These are phyloP conservation scores for Lentinula novae-zelandiae DNA, from an alignment of 1,284 basidiomycete species.

Conservation along the genomic window DNA sequence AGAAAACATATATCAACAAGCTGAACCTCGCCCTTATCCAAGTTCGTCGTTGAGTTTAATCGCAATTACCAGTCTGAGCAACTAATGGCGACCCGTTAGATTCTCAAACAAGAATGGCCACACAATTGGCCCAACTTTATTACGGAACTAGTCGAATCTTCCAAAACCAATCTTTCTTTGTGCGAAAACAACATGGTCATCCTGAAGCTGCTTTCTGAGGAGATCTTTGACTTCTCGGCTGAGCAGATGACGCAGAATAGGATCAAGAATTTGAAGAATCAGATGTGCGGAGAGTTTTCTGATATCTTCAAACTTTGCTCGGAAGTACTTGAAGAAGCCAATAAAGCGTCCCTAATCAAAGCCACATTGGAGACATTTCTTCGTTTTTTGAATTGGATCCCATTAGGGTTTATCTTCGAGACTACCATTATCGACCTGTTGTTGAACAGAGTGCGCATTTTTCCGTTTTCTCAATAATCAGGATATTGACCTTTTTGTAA, in stretches of 20 bases:
- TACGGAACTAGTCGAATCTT: conserved; percentile 95
- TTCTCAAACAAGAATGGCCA: conserved; percentile 99
- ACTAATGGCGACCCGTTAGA: conserved; percentile 46
- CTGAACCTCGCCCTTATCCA: conserved; percentile 95
- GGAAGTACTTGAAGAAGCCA: conserved; percentile 97
- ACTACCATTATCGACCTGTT: conserved; percentile 96
- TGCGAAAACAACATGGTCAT: conserved; percentile 99
- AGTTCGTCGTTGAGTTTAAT: conserved; percentile 40
- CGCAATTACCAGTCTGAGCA: neutral
- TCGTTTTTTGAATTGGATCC: conserved; percentile 99
- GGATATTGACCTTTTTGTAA: neutral
- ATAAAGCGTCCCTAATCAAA: conserved; percentile 93
- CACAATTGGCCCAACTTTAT: conserved; percentile 99
- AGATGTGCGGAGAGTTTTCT: conserved; percentile 96
- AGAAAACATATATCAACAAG: conserved; percentile 97
- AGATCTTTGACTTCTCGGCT: conserved; percentile 98
- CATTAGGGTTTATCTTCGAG: conserved; percentile 98
- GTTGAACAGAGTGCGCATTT: conserved; percentile 72
- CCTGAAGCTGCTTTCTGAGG: conserved; percentile 94
- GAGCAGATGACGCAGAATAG: conserved; percentile 99
- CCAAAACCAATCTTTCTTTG: conserved; percentile 92
- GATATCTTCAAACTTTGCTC: conserved; percentile 96
- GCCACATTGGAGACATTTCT: conserved; percentile 95
- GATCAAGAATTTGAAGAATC: conserved; percentile 96
- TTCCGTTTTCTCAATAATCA: conserved; percentile 13